Conservation (phyloP, 169 alveolate genomes). For the Perkinsus olseni region DNA sequence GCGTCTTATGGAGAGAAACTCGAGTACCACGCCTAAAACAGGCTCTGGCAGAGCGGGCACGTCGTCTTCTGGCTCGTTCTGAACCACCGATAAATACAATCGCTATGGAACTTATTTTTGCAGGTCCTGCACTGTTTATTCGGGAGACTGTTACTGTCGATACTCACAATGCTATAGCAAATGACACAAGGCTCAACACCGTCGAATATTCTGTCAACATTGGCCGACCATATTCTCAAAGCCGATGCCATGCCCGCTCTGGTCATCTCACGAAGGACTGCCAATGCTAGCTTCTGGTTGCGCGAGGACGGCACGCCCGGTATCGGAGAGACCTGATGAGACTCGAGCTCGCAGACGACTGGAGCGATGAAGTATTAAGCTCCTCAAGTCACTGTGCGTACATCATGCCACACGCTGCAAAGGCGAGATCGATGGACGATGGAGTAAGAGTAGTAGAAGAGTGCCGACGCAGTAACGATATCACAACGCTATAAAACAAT, state of each 20-base stretch:
- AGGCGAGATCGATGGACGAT: no score
- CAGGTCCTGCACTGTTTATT: slow-evolving; percentile 29
- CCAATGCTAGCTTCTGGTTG: neutral
- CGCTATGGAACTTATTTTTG: slow-evolving; percentile 30
- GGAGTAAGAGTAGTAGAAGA: no score
- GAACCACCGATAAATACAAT: slow-evolving; percentile 57
- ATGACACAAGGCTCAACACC: slow-evolving; percentile 31
- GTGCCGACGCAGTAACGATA: no score
- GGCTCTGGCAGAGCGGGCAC: slow-evolving; percentile 46
- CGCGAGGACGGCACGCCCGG: neutral
- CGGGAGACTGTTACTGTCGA: slow-evolving; percentile 25
- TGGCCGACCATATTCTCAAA: neutral
- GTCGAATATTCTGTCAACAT: slow-evolving; percentile 5
- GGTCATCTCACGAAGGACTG: neutral
- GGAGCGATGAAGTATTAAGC: neutral
- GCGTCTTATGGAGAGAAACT: no score
- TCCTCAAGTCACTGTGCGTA: no score
- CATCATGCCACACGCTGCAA: no score
- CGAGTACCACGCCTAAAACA: neutral
- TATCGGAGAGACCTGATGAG: neutral
- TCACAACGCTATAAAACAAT: no score
- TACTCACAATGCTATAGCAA: slow-evolving; percentile 28
- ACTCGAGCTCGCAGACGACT: neutral
- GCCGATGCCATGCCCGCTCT: neutral
- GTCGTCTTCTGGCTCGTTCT: slow-evolving; percentile 48